Conservation (phyloP, 2,329 filamentous ascomycete genomes). For the Alternaria arborescens region DNA sequence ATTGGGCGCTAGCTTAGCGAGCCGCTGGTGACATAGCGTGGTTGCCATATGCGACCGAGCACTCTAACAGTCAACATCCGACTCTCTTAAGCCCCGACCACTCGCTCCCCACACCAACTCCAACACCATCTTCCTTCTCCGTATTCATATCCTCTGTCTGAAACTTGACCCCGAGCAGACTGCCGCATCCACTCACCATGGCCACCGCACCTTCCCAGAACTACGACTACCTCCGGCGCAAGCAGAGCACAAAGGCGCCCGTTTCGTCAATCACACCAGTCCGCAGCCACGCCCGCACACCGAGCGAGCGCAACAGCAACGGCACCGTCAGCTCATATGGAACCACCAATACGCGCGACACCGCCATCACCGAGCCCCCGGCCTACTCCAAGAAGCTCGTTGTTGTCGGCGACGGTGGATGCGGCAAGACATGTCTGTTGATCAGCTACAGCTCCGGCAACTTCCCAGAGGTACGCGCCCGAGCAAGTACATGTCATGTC, state of each 20-base stretch:
- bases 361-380: conserved; percentile 87
- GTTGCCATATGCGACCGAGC: conserved; percentile 30
- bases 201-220: conserved; percentile 51
- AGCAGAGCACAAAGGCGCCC: conserved; percentile 58
- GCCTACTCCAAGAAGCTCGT: conserved; percentile 99
- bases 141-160: conserved; percentile 38
- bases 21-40: conserved; percentile 15
- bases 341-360: conserved; percentile 79
- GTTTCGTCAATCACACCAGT: conserved; percentile 46
- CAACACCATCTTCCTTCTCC: conserved; percentile 25
- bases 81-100: conserved; percentile 27
- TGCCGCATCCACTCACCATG: conserved; percentile 24
- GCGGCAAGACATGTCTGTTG: conserved; percentile 96
- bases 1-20: conserved; percentile 17
- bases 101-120: conserved; percentile 21
- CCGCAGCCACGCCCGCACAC: conserved; percentile 59
- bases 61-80: conserved; percentile 29
- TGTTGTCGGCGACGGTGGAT: conserved; percentile 96
- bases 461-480: conserved; percentile 83
- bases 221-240: conserved; percentile 67
- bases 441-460: conserved; percentile 99
- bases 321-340: conserved; percentile 87
- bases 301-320: conserved; percentile 78
- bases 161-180: conserved; percentile 8
- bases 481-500: background rate